Base-by-base conservation (phyloP, 1,284 basidiomycete genomes). In the Pholiota adiposa region DNA sequence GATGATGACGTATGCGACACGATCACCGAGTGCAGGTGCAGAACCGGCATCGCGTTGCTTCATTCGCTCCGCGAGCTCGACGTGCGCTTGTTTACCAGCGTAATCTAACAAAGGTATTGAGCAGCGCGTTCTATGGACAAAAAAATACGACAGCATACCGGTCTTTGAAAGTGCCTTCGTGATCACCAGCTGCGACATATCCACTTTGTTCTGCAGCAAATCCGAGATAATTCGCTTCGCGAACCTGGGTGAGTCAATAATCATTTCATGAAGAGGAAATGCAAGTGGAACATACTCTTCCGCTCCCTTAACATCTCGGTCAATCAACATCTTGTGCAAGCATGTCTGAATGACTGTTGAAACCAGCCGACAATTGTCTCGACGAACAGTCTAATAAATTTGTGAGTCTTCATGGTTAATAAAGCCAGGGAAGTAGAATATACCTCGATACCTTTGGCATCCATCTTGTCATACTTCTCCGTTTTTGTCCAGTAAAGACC, bases 391-490 rank as follows among this genome's bases (percentile, higher is more conserved):
- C 95, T 97, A 41, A 14, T 0, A 58, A 48, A 27, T 60, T 31
- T 21, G 29, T 25, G 23, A 23, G 36, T 6, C 2, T n/a, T 25
- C 16, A 40, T 23, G 27, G 44, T 8, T 3, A 53, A 40, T 19
- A 16, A 18, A n/a, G 46, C 21, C 3, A 19, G 40, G 48, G 34
- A 50, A 14, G 8, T 21, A 8, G 18, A 56, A 54, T 86, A 29
- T 60, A 95, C 95, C 84, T 98, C 96, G 61, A 98, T 98, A 68
- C 96, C 96, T 76, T 98, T 98, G 1, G 96, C 91, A 69, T 98
- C 96, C 96, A 98, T 97, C 79, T 98, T 98, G 75, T 98, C 96
- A 67, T 93, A 96, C 73, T 94, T 96, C 48, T 97, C 95, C 6
- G 89, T 79, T 64, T 86, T 88, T 1, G 96, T 98, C 96, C 96